Evolutionary conservation across 352 stramenopile species (phyloP).

Genomic region (Phytophthora litchii): DNA sequence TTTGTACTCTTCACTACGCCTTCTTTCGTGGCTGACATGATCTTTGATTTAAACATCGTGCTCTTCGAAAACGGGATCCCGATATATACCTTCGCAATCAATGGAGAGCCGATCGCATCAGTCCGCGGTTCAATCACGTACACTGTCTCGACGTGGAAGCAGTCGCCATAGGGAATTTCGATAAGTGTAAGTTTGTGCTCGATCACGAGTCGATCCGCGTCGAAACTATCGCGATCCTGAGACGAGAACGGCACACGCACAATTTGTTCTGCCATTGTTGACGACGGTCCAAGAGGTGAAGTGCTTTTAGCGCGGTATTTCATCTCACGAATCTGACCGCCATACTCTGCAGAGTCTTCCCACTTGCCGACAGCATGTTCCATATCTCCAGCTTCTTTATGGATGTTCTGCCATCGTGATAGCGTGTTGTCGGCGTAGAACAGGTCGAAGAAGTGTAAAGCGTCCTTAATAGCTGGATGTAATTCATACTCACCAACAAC

Average conservation of each 20-base stretch:
- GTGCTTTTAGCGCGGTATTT: conserved; percentile 81
- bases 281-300: conserved; percentile 67
- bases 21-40: conserved; percentile 73
- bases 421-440: conserved; percentile 68
- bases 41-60: conserved; percentile 88
- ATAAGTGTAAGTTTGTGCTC: conserved; percentile 71
- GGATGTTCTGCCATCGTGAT: conserved; percentile 56
- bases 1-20: conserved; percentile 67
- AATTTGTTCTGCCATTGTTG: conserved; percentile 57
- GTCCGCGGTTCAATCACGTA: conserved; percentile 56
- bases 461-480: conserved; percentile 51
- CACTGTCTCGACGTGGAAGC: conserved; percentile 76
- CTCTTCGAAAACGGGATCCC: conserved; percentile 82
- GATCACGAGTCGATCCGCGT: conserved; percentile 55
- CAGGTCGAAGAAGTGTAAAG: conserved; percentile 73
- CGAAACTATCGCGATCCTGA: conserved; percentile 41
- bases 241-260: conserved; percentile 59
- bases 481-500: conserved; percentile 73
- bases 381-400: conserved; percentile 67
- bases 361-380: conserved; percentile 67
- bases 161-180: conserved; percentile 84
- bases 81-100: conserved; percentile 65
- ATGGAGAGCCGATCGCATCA: conserved; percentile 32
- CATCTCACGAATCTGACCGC: conserved; percentile 66
- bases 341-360: conserved; percentile 61